Conservation (phyloP, 129 eudicot species). For the Helichrysum umbraculigerum region DNA sequence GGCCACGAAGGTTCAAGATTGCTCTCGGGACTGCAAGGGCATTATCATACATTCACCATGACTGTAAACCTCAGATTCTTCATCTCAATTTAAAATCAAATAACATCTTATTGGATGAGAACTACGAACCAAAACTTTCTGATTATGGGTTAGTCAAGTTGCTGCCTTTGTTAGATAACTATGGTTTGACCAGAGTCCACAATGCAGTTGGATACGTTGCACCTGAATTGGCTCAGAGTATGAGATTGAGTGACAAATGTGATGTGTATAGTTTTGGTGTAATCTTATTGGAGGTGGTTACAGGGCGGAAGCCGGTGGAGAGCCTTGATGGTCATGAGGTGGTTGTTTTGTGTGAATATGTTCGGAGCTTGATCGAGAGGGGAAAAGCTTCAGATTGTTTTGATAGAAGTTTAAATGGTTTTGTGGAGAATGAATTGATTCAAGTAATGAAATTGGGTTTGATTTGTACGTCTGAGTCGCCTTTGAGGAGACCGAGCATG, state of each 20-base stretch:
- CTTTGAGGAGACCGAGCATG: slow-evolving; percentile 92
- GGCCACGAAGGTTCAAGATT: slow-evolving; percentile 78
- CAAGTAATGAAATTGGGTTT: slow-evolving; percentile 94
- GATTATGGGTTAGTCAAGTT: slow-evolving; percentile 83
- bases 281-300: slow-evolving; percentile 81
- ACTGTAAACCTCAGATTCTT: slow-evolving; percentile 85
- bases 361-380: slow-evolving; percentile 68
- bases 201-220: slow-evolving; percentile 92
- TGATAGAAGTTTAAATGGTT: slow-evolving; percentile 73
- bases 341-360: slow-evolving; percentile 84
- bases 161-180: slow-evolving; percentile 67
- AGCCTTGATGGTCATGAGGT: slow-evolving; percentile 59
- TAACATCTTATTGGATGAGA: slow-evolving; percentile 71
- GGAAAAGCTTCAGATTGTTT: slow-evolving; percentile 79
- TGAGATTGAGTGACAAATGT: slow-evolving; percentile 73
- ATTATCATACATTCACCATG: slow-evolving; percentile 90
- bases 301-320: slow-evolving; percentile 90
- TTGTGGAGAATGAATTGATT: slow-evolving; percentile 76
- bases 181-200: slow-evolving; percentile 62
- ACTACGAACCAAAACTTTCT: slow-evolving; percentile 65
- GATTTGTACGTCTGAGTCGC: slow-evolving; percentile 62
- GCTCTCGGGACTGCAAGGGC: slow-evolving; percentile 90
- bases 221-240: slow-evolving; percentile 86
- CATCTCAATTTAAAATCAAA: slow-evolving; percentile 89
- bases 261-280: slow-evolving; percentile 96